These are phyloP conservation scores for Iodosphaeria phyllophila DNA, from an alignment of 2,329 filamentous ascomycete species.

Conservation along the genomic window DNA sequence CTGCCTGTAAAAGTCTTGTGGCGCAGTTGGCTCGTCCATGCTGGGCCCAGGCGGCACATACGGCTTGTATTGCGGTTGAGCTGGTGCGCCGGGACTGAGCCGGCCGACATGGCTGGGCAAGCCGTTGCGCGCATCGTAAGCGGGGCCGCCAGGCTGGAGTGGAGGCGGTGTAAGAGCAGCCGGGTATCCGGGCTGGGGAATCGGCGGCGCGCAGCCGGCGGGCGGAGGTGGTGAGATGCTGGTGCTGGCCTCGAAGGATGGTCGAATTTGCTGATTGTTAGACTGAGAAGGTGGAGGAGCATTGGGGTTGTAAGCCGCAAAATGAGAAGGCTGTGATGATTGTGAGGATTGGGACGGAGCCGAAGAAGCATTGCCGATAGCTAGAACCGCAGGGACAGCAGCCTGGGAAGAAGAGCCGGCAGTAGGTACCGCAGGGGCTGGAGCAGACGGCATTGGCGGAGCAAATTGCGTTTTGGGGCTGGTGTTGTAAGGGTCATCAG, in stretches of 20 bases:
- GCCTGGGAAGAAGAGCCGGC: too few relatives aligned
- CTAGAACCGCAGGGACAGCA: constrained; percentile 10
- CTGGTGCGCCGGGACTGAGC: constrained; percentile 6
- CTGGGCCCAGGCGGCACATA: constrained; percentile 29
- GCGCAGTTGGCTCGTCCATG: constrained; percentile 26
- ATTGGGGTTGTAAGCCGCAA: constrained; percentile 14
- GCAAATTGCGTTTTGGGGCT: constrained; percentile 11
- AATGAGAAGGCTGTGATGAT: constrained; percentile 14
- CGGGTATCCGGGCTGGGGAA: constrained; percentile 16
- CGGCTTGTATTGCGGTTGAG: constrained; percentile 36
- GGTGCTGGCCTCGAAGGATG: constrained; percentile 12
- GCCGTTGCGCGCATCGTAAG: constrained; percentile 29
- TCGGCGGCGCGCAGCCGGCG: constrained; percentile 20
- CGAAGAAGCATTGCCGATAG: constrained; percentile 5
- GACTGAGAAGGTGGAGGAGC: constrained; percentile 10
- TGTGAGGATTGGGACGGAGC: constrained; percentile 8
- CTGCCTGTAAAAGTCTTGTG: constrained; percentile 37
- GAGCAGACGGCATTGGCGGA: constrained; percentile 13
- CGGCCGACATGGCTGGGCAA: constrained; percentile 24
- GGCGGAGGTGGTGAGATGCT: constrained; percentile 15
- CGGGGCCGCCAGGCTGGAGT: constrained; percentile 23
- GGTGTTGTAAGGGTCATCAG: constrained; percentile 22
- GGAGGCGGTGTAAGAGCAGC: constrained; percentile 21
- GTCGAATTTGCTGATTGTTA: constrained; percentile 11
- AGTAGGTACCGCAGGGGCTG: constrained; percentile 8